Percentiles rank a stretch among this genome's conserved stretches.
These are phyloP conservation scores for Linum trigynum DNA, from an alignment of 345 rosid species.

Conservation along the genomic window DNA sequence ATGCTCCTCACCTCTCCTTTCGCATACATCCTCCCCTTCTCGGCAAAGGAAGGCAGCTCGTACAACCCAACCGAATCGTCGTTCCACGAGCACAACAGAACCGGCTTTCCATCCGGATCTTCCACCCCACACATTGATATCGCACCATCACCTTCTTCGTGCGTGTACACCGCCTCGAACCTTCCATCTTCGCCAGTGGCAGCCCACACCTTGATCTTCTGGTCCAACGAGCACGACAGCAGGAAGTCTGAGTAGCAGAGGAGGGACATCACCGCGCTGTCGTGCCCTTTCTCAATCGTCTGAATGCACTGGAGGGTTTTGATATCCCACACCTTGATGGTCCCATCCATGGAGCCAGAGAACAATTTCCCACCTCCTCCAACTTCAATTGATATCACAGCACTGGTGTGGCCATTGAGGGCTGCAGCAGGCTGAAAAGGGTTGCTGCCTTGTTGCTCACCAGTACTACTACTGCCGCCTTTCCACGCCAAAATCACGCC, in stretches of 20 bases:
- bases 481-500: not conserved
- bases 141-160: constrained; percentile 6
- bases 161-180: constrained; percentile 9
- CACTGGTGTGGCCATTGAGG: constrained; percentile 8
- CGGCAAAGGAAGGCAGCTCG: not conserved
- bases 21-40: not conserved
- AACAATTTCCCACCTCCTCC: constrained; percentile 9
- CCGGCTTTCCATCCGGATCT: not conserved
- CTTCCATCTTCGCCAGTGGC: not conserved
- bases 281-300: constrained; percentile 7
- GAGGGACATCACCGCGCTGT: constrained; percentile 13
- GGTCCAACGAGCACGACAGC: constrained; percentile 15
- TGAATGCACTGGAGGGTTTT: constrained; percentile 2
- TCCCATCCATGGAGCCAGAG: constrained; percentile 14
- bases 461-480: not conserved
- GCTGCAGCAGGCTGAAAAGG: not conserved
- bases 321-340: constrained; percentile 14
- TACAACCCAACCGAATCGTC: not conserved
- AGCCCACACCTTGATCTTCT: constrained; percentile 9
- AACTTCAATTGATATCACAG: constrained; percentile 2
- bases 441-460: not conserved
- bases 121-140: constrained; percentile 11
- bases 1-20: not conserved
- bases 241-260: constrained; percentile 11
- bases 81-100: not conserved